Base-by-base conservation (phyloP, 768 basidiomycete species). In the Mycena epipterygia region DNA sequence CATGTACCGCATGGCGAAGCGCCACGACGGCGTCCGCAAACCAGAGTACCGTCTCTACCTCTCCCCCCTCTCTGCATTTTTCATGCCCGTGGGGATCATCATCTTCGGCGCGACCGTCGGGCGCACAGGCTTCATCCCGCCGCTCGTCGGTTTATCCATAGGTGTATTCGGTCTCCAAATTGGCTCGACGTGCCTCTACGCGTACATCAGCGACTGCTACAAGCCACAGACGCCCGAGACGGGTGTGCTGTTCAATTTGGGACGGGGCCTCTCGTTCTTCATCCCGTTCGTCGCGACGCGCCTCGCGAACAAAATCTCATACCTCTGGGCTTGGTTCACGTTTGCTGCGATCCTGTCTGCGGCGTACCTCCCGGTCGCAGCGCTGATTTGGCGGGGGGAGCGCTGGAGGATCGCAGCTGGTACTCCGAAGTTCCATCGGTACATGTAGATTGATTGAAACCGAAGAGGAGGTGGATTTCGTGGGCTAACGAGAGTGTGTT, bases 161-260 rank as follows among this genome's bases (percentile, higher is more conserved):
- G 70, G 58, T 17, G 70, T 35, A 0, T 67, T 67, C 42, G 70
- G 70, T 19, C 66, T 67, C 25, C 70, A 72, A 29, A 56, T 72
- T 5, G 66, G 41, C 6, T 68, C 66, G 1, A 72, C 70, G 9
- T 65, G 68, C 59, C 71, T 73, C 33, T 73, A 73, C 55, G 71
- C 71, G 58, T 73, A 73, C 63, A 64, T 73, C 51, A 60, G 59
- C 63, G 71, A 73, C 57, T 73, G 71, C 71, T 73, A 73, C 53
- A 73, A 65, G 48, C 71, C 67, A 30, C 71, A 69, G 68, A 73
- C 71, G 17, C 60, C 68, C 23, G 67, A 73, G 62, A 70, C 62
- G 41, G 70, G 70, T 5, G 66, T 68, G n/a, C 46, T 72, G 9
- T 67, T 72, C 19, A 72, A 72, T 42, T 23, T 72, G 2, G 49